Percentiles rank a stretch among this genome's conserved stretches.
Conservation (phyloP, 2,329 filamentous ascomycete genomes). For the Fusarium goolgardi region DNA sequence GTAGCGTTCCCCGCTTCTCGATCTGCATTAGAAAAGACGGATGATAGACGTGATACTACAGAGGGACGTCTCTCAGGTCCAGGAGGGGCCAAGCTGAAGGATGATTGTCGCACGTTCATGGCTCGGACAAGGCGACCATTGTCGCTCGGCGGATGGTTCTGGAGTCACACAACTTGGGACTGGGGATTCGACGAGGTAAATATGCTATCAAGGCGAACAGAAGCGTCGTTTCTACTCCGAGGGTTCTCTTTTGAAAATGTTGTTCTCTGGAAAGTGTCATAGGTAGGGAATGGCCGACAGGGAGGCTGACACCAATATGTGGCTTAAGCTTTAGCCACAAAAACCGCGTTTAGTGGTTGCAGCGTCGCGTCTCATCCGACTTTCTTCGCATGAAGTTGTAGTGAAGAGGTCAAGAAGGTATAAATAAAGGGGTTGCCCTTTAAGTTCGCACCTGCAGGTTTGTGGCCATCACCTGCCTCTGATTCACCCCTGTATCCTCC, state of each 20-base stretch:
- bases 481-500: constrained; percentile 6
- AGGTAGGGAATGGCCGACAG: constrained; percentile 16
- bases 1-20: constrained; percentile 64
- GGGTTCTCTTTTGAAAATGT: constrained; percentile 13
- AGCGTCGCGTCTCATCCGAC: constrained; percentile 36
- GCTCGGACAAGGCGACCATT: constrained; percentile 55
- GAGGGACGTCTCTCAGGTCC: constrained; percentile 63
- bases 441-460: too few relatives aligned
- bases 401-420: too few relatives aligned
- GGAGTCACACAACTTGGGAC: constrained; percentile 2
- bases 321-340: constrained; percentile 44
- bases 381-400: constrained; percentile 20
- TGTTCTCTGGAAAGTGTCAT: constrained; percentile 26
- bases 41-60: constrained; percentile 73
- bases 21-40: constrained; percentile 73
- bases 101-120: constrained; percentile 66
- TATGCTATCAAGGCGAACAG: not conserved
- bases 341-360: constrained; percentile 49
- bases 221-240: constrained; percentile 1
- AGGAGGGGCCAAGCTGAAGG: constrained; percentile 55
- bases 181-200: not conserved
- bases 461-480: not conserved
- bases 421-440: too few relatives aligned
- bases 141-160: constrained; percentile 42
- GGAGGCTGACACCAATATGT: constrained; percentile 38